These are phyloP conservation scores for Paramecium caudatum DNA, from an alignment of 73 alveolate species.

Conservation along the genomic window DNA sequence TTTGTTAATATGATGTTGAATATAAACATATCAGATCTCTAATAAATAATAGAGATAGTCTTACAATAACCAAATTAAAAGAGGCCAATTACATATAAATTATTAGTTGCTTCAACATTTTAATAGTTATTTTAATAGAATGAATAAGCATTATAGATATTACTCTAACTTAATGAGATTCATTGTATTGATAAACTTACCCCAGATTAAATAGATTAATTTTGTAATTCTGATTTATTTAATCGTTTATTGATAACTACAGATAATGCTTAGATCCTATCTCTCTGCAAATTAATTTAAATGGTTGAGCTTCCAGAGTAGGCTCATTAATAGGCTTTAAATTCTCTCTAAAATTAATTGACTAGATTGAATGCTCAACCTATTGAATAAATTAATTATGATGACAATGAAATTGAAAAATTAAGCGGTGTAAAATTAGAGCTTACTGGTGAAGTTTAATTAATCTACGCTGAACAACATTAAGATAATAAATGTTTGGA, in stretches of 20 bases:
- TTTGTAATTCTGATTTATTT: constrained; percentile 42
- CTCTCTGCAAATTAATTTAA: neutral
- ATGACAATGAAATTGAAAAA: neutral
- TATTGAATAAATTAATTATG: no score
- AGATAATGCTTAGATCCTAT: neutral
- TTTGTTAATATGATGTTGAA: constrained; percentile 6
- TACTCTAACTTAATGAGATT: constrained; percentile 11
- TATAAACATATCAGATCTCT: neutral
- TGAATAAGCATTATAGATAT: neutral
- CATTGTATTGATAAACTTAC: constrained; percentile 58
- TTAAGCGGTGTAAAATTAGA: neutral
- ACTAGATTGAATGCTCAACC: no score
- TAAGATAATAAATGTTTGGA: constrained; percentile 11
- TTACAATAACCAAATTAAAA: constrained; percentile 9
- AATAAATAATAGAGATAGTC: neutral
- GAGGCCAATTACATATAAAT: constrained; percentile 9
- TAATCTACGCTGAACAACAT: constrained; percentile 34
- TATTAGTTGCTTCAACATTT: constrained; percentile 49
- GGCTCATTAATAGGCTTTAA: neutral
- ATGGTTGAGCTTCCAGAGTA: constrained; percentile 4
- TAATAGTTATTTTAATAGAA: constrained; percentile 12
- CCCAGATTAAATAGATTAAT: constrained; percentile 32
- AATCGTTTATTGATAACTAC: neutral
- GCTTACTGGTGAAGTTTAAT: neutral
- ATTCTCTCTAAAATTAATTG: no score